Conservation (phyloP, 495 filamentous ascomycete genomes). For the Trichoderma gamsii region DNA sequence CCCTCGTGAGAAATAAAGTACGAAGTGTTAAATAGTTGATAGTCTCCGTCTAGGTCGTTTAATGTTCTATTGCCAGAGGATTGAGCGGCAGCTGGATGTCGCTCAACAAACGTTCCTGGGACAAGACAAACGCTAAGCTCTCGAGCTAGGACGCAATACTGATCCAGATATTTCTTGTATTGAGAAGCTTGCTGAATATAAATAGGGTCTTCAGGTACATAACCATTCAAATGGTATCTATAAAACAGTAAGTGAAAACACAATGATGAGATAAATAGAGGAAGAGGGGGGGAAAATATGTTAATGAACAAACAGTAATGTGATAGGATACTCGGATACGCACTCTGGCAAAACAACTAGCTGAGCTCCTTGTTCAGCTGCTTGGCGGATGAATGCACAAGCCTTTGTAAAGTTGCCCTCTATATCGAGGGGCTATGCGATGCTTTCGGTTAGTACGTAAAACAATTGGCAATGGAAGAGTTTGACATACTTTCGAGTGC, state of each 20-base stretch:
- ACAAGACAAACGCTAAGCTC: constrained; percentile 74
- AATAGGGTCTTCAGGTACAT: constrained; percentile 51
- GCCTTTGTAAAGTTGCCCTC: constrained; percentile 68
- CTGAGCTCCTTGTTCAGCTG: constrained; percentile 60
- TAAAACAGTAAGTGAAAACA: constrained; percentile 37
- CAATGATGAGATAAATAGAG: neutral
- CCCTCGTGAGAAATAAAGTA: constrained; percentile 73
- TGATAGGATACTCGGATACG: too few relatives aligned
- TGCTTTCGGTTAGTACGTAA: constrained; percentile 6
- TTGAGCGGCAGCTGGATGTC: constrained; percentile 21
- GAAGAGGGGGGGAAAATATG: neutral
- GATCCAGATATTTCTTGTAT: constrained; percentile 45
- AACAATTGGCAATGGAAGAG: neutral
- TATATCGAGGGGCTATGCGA: constrained; percentile 42
- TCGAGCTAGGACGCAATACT: constrained; percentile 63
- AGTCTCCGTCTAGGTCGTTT: constrained; percentile 21
- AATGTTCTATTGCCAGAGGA: constrained; percentile 37
- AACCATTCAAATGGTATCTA: constrained; percentile 64
- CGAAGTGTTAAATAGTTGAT: constrained; percentile 58
- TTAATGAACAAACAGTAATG: too few relatives aligned
- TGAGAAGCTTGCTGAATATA: constrained; percentile 37
- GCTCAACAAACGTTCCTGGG: constrained; percentile 54
- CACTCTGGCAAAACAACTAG: constrained; percentile 83
- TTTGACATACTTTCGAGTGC: neutral
- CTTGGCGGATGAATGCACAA: constrained; percentile 59